Evolutionary conservation across 2,329 filamentous ascomycete species (phyloP), one percentile per base, ranked within the genome.

Genomic region (Sporothrix sp.): DNA sequence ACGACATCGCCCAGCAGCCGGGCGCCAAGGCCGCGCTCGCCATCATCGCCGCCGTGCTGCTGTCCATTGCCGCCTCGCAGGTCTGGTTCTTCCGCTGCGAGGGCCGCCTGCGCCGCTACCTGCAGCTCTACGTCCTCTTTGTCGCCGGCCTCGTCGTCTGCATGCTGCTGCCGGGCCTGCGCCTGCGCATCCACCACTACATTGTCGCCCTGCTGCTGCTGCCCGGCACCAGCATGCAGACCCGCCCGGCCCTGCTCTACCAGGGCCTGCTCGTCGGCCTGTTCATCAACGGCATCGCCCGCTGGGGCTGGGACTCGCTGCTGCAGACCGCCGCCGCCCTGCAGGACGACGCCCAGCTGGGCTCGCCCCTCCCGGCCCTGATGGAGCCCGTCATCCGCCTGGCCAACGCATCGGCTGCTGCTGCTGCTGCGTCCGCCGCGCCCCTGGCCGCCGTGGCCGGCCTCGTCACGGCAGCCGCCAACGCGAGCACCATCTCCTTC

Each of bases 141-240:
- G 68, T 80, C 2, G 63, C 71, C 2, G 73, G 72, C n/a, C 78
- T 97, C 32, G 62, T 93, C 27, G 68, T 89, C 45, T 76, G 85
- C 30, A 72, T 95, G 11, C 69, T 77, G 1, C 68, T 95, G 6
- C 91, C 91, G 0, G 78, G 81, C 7, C 79, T 95, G 47, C 85
- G 82, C 55, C 74, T 98, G 45, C 82, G 93, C 30, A 89, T 98
- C 51, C 93, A 98, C 63, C 93, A 98, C 65, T 98, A 97, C 63
- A 87, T 97, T 57, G 73, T 97, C 4, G 89, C 84, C 1, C 76
- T 98, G 13, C 72, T 97, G 0, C 76, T 98, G 1, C 76, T 97
- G 5, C 88, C 90, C 0, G 93, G 90, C 0, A 97, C 93, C 0
- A 82, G 81, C 48, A 81, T 97, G 65, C 90, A 95, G 58, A 97